Percentiles rank a stretch among this genome's conserved stretches.
phyloP scores from a whole-genome alignment of 768 basidiomycete genomes.

The Agaricus bisporus region DNA sequence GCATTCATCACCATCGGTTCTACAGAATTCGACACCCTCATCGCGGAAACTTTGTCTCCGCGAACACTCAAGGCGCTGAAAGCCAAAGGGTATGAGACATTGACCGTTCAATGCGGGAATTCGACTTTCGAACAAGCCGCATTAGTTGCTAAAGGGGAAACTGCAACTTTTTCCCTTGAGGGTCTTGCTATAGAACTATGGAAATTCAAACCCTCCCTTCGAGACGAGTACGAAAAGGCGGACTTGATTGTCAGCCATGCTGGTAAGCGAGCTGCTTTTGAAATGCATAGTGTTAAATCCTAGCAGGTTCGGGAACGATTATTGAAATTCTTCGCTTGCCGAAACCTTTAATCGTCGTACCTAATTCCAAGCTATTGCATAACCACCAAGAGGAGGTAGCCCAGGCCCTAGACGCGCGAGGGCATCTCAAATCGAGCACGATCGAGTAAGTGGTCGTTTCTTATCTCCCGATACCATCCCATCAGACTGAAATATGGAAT shows the following conservation, averaged over 20 bases:
- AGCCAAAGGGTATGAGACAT: conserved; percentile 45
- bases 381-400: conserved; percentile 94
- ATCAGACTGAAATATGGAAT: not conserved
- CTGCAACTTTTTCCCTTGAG: conserved; percentile 20
- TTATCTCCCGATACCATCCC: not conserved
- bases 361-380: conserved; percentile 83
- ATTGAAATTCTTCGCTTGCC: conserved; percentile 74
- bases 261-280: conserved; percentile 38
- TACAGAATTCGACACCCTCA: conserved; percentile 76
- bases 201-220: conserved; percentile 70
- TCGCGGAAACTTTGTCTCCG: conserved; percentile 50
- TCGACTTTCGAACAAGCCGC: conserved; percentile 40
- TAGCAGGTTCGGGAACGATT: conserved; percentile 87
- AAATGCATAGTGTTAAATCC: not conserved
- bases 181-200: conserved; percentile 59
- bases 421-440: conserved; percentile 51
- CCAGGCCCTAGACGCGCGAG: conserved; percentile 48
- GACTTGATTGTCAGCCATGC: conserved; percentile 92
- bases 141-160: conserved; percentile 23
- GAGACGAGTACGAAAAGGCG: conserved; percentile 54
- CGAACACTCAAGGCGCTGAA: conserved; percentile 51
- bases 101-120: conserved; percentile 79
- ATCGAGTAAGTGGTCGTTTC: conserved; percentile 43
- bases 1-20: conserved; percentile 87
- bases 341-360: conserved; percentile 81